phyloP scores from a whole-genome alignment of 2,329 filamentous ascomycete species.

The Cadophora sp. region DNA sequence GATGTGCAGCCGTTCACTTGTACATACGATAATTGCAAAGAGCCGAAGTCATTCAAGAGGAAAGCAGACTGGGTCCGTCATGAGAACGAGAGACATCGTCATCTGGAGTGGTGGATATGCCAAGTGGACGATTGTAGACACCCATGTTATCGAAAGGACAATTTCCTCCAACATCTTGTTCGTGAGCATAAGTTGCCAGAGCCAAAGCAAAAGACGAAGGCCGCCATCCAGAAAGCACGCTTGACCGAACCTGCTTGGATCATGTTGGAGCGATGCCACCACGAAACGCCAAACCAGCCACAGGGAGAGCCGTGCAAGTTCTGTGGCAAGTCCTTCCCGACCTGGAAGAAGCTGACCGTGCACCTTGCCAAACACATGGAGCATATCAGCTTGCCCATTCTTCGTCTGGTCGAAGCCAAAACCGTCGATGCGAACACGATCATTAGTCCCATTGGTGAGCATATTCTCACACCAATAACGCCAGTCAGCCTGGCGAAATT shows the following conservation, averaged over 20 bases:
- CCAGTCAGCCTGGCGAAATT: constrained; percentile 38
- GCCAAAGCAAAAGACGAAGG: constrained; percentile 79
- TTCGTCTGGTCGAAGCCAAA: constrained; percentile 62
- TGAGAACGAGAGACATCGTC: constrained; percentile 89
- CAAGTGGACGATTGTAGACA: constrained; percentile 82
- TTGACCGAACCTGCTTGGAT: constrained; percentile 73
- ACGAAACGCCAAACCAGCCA: constrained; percentile 69
- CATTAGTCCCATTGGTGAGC: constrained; percentile 67
- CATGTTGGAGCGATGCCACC: constrained; percentile 79
- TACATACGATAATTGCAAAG: constrained; percentile 82
- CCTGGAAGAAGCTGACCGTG: constrained; percentile 94
- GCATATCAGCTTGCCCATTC: constrained; percentile 82
- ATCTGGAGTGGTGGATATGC: constrained; percentile 91
- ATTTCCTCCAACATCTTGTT: constrained; percentile 91
- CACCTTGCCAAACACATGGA: constrained; percentile 96
- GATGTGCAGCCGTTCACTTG: constrained; percentile 94
- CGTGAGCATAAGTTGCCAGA: constrained; percentile 88
- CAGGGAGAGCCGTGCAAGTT: constrained; percentile 85
- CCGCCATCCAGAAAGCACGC: constrained; percentile 64
- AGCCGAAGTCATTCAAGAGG: constrained; percentile 91
- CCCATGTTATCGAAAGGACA: constrained; percentile 85
- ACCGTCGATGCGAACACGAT: constrained; percentile 66
- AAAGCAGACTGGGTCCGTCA: constrained; percentile 97
- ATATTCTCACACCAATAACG: constrained; percentile 42
- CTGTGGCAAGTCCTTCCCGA: constrained; percentile 79